Percentiles rank a stretch among this genome's conserved stretches.
Evolutionary conservation across 2,329 filamentous ascomycete genomes (phyloP).

Genomic region (Xylaria sp.): DNA sequence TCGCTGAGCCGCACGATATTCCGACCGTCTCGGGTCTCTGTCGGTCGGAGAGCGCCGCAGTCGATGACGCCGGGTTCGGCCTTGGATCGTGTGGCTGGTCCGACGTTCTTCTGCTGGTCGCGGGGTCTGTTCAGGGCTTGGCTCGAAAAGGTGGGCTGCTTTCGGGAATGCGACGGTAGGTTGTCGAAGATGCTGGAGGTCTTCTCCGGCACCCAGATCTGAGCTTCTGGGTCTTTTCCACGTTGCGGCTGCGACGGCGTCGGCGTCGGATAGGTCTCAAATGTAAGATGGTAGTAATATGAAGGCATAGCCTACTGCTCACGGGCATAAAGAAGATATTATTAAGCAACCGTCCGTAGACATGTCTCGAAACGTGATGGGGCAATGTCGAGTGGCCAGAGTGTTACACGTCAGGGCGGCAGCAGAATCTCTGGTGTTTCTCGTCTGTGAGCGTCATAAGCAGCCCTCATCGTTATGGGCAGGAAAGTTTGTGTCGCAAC

Average conservation of each 20-base stretch:
- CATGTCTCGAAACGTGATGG: slow-evolving; percentile 11
- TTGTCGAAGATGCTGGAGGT: slow-evolving; percentile 57
- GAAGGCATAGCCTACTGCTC: slow-evolving; percentile 54
- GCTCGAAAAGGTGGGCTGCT: slow-evolving; percentile 3
- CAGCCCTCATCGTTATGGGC: slow-evolving; percentile 20
- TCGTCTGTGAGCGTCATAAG: slow-evolving; percentile 5
- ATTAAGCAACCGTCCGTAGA: slow-evolving; percentile 11
- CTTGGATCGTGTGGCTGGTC: slow-evolving; percentile 12
- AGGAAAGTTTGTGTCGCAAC: neutral
- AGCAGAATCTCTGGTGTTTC: slow-evolving; percentile 24
- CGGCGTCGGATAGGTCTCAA: slow-evolving; percentile 62
- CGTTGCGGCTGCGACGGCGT: slow-evolving; percentile 35
- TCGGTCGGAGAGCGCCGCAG: slow-evolving; percentile 48
- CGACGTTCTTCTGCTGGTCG: slow-evolving; percentile 19
- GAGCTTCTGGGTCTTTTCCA: slow-evolving; percentile 11
- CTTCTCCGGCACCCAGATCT: slow-evolving; percentile 54
- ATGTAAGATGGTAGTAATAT: slow-evolving; percentile 68
- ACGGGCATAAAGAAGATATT: slow-evolving; percentile 6
- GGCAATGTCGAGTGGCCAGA: slow-evolving; percentile 12
- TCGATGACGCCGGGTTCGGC: slow-evolving; percentile 47
- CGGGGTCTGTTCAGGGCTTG: slow-evolving; percentile 8
- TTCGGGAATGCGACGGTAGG: slow-evolving; percentile 53
- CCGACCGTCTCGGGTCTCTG: slow-evolving; percentile 35
- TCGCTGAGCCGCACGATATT: slow-evolving; percentile 45
- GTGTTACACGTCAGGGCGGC: slow-evolving; percentile 22